Evolutionary conservation across 208 protist species (phyloP).

Genomic region (Acanthamoeba lenticulata): DNA sequence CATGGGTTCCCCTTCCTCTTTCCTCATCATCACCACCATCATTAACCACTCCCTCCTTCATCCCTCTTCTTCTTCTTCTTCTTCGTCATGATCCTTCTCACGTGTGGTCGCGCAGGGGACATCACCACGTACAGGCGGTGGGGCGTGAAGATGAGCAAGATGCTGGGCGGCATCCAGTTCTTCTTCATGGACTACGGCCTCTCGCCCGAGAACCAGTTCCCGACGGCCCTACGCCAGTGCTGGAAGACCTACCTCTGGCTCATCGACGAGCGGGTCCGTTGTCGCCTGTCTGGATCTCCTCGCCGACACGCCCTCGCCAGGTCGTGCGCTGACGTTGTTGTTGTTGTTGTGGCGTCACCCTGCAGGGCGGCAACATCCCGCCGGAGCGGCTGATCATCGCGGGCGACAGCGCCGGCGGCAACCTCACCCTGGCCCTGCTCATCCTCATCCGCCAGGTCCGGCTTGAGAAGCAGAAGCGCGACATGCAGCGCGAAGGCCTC

Average conservation of each 20-base stretch:
- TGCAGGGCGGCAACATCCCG: not conserved
- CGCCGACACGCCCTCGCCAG: not conserved
- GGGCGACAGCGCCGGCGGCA: not conserved
- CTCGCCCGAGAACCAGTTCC: not conserved
- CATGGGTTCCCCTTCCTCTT: not conserved
- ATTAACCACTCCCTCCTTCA: no score
- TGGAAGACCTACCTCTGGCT: conserved; percentile 25
- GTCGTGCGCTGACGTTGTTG: not conserved
- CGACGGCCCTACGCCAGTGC: not conserved
- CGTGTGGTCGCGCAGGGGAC: not conserved
- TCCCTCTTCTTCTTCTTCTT: no score
- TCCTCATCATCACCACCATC: no score
- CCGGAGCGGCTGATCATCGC: not conserved
- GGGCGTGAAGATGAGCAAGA: conserved; percentile 1
- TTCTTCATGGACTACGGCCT: conserved; percentile 2
- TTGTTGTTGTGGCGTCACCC: not conserved
- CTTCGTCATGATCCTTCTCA: no score
- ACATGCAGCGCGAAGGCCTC: not conserved
- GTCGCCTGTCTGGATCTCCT: not conserved
- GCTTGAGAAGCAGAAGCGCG: not conserved
- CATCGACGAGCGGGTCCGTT: not conserved
- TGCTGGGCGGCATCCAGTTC: conserved; percentile 5
- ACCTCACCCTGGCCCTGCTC: not conserved
- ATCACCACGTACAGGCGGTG: not conserved
- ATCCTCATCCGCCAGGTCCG: not conserved